A percentile compares a stretch with the other conserved stretches of the same genome.
phyloP scores from a whole-genome alignment of 139 green algal genomes.

The Coelastrella sp. region DNA sequence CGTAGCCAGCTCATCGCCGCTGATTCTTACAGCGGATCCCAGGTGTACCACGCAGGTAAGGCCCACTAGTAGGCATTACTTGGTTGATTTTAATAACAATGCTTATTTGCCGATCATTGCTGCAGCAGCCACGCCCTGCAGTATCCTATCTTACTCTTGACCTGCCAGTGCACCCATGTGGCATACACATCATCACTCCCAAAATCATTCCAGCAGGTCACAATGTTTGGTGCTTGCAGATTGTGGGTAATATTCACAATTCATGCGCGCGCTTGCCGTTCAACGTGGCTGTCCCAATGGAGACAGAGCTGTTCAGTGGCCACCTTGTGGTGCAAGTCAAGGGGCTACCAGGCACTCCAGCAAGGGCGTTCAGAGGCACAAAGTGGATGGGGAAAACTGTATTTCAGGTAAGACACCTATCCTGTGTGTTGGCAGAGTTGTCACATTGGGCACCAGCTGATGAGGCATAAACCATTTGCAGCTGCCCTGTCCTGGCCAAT shows the following conservation, averaged over 20 bases:
- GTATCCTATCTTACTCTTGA: neutral
- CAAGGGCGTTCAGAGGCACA: neutral
- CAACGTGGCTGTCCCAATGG: neutral
- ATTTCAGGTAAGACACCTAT: slow-evolving; percentile 22
- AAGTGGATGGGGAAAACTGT: neutral
- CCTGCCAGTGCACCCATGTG: neutral
- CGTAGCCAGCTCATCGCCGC: neutral
- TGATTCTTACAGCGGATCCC: slow-evolving; percentile 4
- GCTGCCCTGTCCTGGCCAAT: neutral
- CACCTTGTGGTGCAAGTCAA: slow-evolving; percentile 3
- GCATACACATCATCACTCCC: neutral
- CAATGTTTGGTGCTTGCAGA: neutral
- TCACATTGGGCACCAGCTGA: neutral
- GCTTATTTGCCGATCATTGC: neutral
- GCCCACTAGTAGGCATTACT: neutral
- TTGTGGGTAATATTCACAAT: neutral
- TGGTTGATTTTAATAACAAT: neutral
- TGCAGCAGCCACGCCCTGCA: neutral
- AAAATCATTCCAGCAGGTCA: neutral
- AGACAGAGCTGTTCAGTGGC: slow-evolving; percentile 27
- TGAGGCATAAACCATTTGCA: neutral
- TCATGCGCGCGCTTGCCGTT: neutral
- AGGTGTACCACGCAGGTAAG: neutral
- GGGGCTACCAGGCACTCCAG: neutral
- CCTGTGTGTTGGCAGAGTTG: neutral